Base-by-base conservation (phyloP, 495 filamentous ascomycete species). In the Penicillium egyptiacum region DNA sequence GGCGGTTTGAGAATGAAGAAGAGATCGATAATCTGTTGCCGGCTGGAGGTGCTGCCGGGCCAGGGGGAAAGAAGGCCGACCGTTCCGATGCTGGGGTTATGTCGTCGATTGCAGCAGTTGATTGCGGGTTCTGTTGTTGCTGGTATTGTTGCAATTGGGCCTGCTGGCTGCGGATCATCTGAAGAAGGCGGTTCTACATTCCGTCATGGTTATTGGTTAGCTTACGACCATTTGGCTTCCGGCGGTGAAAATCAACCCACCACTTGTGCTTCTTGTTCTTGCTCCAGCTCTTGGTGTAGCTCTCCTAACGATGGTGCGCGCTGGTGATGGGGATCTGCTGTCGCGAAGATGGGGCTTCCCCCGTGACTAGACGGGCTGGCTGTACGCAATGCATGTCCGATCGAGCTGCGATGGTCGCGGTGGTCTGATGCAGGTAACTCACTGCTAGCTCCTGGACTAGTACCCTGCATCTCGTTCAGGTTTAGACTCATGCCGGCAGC, bases 201-300 rank as follows among this genome's bases (percentile, higher is more conserved):
- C 10, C 20, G 31, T 35, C 31, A 23, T 40, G 7, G 39, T 31
- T 23, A 25, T 50, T 40, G 25, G 35, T 66, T 50, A 64, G 56
- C 41, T 49, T 19, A 22, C 9, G 20, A n/a, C 8, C 39, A 25
- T 39, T 25, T 4, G 6, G 7, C 22, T 42, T 43, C 23, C 45
- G 12, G 9, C 22, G 11, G 40, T 44, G 26, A 25, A 30, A 14
- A 17, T 19, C 47, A 31, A 75, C 79, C 43, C 75, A 90, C 88
- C 70, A 98, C 94, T 75, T 96, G 93, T 11, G 86, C 91, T 72
- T 98, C 94, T 70, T 96, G 92, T 68, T 98, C 94, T 48, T 88
- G 89, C 72, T 98, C 94, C 7, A 97, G 78, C 67, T 96, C 90
- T 64, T 98, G 93, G 67, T 97, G 92, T 37, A 98, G 79, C 72